Conservation (phyloP, 2,329 filamentous ascomycete genomes). For the Stachybotrys elegans region DNA sequence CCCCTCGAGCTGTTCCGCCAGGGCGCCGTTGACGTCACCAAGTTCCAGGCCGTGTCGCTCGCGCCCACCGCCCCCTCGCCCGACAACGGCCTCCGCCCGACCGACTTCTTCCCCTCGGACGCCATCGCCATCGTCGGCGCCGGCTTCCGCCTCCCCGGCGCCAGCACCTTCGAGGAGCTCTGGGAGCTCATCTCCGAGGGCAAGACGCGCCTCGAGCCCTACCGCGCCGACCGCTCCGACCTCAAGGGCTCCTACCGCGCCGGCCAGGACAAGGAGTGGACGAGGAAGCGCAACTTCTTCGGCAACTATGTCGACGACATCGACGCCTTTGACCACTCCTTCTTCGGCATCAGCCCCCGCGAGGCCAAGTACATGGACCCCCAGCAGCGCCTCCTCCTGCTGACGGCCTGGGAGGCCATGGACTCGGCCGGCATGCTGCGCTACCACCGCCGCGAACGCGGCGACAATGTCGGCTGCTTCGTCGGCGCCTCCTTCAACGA, state of each 20-base stretch:
- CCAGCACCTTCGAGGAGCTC: conserved; percentile 13
- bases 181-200: conserved; percentile 15
- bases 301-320: conserved; percentile 15
- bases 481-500: neutral
- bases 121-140: conserved; percentile 17
- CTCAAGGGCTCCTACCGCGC: conserved; percentile 9
- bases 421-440: conserved; percentile 22
- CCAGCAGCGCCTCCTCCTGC: conserved; percentile 30
- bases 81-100: neutral
- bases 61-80: neutral
- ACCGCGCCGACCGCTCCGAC: conserved; percentile 11
- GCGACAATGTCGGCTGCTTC: neutral
- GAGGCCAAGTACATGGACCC: conserved; percentile 34
- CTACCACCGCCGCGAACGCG: neutral
- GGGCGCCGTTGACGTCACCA: conserved; percentile 9
- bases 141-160: conserved; percentile 15
- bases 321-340: conserved; percentile 30
- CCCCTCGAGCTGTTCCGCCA: conserved; percentile 7
- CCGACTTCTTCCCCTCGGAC: conserved; percentile 6
- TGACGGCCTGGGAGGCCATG: conserved; percentile 35
- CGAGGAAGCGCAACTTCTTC: conserved; percentile 11
- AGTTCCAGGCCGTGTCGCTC: conserved; percentile 7
- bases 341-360: conserved; percentile 33
- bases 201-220: conserved; percentile 5
- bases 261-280: conserved; percentile 9